phyloP scores from a whole-genome alignment of 2,329 filamentous ascomycete species.

The Aspergillus bombycis region DNA sequence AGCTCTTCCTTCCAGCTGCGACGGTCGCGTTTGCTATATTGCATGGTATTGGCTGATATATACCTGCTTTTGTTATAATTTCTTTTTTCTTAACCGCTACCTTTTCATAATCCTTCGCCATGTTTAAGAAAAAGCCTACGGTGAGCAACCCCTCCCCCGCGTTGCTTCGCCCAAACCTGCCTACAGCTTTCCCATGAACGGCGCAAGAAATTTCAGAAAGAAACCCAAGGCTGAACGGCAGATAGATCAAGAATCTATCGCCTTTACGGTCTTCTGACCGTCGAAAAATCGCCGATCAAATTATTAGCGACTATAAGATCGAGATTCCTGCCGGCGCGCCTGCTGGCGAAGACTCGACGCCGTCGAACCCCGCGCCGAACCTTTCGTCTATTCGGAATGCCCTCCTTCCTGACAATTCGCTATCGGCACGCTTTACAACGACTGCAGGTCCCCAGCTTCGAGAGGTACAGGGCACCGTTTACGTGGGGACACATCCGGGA shows the following conservation, averaged over 20 bases:
- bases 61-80: not conserved
- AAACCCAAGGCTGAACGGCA: not conserved
- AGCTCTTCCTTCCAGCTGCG: not conserved
- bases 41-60: not conserved
- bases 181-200: constrained; percentile 1
- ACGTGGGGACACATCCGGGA: constrained; percentile 62
- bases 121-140: constrained; percentile 68
- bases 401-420: constrained; percentile 65
- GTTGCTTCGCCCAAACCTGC: constrained; percentile 24
- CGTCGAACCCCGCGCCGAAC: constrained; percentile 51
- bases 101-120: constrained; percentile 29
- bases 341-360: constrained; percentile 37
- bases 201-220: not conserved
- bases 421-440: constrained; percentile 67
- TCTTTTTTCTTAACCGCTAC: not conserved
- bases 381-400: constrained; percentile 58
- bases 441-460: constrained; percentile 65
- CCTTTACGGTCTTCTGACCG: constrained; percentile 69
- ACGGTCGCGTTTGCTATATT: not conserved
- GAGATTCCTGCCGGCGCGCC: constrained; percentile 45
- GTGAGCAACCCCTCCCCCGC: constrained; percentile 42
- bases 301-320: constrained; percentile 65
- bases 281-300: constrained; percentile 67
- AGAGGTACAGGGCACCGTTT: constrained; percentile 65
- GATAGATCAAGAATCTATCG: constrained; percentile 66